Evolutionary conservation across 2,329 filamentous ascomycete genomes (phyloP).

Genomic region (Fusarium subtropicale): DNA sequence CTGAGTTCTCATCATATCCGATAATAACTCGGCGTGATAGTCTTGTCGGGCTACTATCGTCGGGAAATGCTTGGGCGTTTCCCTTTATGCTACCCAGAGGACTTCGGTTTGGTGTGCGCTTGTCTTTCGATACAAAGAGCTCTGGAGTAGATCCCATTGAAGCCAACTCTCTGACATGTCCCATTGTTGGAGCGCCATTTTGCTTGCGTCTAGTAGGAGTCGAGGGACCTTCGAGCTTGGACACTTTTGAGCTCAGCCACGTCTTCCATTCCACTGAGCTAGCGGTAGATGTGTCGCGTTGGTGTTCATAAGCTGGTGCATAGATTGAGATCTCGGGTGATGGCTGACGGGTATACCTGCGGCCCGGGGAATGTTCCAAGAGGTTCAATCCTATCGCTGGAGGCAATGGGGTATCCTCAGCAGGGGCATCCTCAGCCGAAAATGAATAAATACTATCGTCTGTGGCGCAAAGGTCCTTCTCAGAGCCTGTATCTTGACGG

Average conservation of each 20-base stretch:
- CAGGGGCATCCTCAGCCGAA: constrained; percentile 40
- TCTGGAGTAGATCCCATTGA: constrained; percentile 58
- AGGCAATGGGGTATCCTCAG: constrained; percentile 35
- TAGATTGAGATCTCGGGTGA: constrained; percentile 18
- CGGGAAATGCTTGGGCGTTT: constrained; percentile 10
- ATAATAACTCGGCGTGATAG: not conserved
- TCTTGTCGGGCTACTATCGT: not conserved
- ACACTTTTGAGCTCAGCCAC: constrained; percentile 64
- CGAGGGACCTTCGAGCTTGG: constrained; percentile 56
- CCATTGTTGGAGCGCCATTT: constrained; percentile 28
- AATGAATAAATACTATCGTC: constrained; percentile 65
- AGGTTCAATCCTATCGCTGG: not conserved
- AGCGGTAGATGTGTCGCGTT: constrained; percentile 55
- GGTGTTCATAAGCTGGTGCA: constrained; percentile 44
- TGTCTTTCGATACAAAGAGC: not conserved
- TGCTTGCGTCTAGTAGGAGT: constrained; percentile 26
- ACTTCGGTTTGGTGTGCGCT: constrained; percentile 1
- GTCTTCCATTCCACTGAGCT: constrained; percentile 67
- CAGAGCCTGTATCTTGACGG: constrained; percentile 56
- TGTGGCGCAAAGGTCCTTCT: constrained; percentile 52
- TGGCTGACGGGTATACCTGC: constrained; percentile 18
- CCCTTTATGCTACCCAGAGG: constrained; percentile 30
- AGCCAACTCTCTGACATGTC: constrained; percentile 63
- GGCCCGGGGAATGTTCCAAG: not conserved
- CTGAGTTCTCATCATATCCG: constrained; percentile 37